Conservation (phyloP, 768 basidiomycete species). For the Amanita molliuscula region DNA sequence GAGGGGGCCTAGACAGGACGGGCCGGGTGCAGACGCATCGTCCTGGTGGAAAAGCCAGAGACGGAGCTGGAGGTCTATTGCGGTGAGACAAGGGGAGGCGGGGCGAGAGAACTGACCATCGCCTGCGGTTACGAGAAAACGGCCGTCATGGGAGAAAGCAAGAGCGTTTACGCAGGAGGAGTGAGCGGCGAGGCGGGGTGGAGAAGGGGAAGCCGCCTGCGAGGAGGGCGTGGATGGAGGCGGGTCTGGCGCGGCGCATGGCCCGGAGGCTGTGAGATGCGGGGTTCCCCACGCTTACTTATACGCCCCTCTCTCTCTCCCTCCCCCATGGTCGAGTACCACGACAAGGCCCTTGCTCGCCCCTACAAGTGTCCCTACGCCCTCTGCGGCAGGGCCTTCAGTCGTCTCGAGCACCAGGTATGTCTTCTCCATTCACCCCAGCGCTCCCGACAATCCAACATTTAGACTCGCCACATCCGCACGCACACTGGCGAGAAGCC, state of each 20-base stretch:
- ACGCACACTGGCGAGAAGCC: conserved; percentile 99
- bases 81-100: not conserved
- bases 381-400: conserved; percentile 91
- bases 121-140: conserved; percentile 59
- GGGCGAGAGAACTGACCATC: conserved; percentile 38
- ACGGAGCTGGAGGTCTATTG: conserved; percentile 39
- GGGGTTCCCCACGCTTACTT: not conserved
- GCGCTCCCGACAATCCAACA: conserved; percentile 9
- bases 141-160: conserved; percentile 46
- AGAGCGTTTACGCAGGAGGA: conserved; percentile 58
- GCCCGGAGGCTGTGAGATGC: conserved; percentile 5
- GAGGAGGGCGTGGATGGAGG: conserved; percentile 13
- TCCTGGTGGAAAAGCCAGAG: conserved; percentile 65
- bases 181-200: conserved; percentile 34
- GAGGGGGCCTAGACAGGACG: conserved; percentile 34
- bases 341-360: conserved; percentile 32
- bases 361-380: conserved; percentile 96
- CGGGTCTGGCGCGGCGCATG: conserved; percentile 10
- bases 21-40: conserved; percentile 31
- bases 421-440: conserved; percentile 7
- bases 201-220: conserved; percentile 28
- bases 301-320: conserved; percentile 3
- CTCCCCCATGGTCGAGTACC: not conserved
- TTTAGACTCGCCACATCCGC: conserved; percentile 91
- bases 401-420: conserved; percentile 92